phyloP scores from a whole-genome alignment of 2,329 filamentous ascomycete species.

The Penicillium sclerotiorum region DNA sequence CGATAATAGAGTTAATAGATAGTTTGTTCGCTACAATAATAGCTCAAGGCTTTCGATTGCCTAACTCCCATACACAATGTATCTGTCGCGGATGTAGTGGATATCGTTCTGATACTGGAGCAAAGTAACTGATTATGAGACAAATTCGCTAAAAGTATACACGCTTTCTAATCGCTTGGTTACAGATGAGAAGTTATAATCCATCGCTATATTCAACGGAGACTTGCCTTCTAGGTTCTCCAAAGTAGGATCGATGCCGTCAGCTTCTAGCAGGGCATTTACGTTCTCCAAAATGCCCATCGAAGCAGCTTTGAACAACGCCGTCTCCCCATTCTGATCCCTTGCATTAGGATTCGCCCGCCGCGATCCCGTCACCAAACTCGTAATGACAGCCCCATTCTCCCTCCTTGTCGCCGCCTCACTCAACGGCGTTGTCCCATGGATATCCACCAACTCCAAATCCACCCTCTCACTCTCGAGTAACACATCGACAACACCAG shows the following conservation, averaged over 20 bases:
- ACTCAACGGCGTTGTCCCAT: constrained; percentile 22
- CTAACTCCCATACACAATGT: too few species aligned
- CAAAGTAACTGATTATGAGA: too few species aligned
- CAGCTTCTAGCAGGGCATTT: constrained; percentile 12
- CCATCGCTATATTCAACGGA: constrained; percentile 6
- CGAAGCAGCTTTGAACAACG: constrained; percentile 20
- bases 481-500: constrained; percentile 17
- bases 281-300: constrained; percentile 18
- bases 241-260: constrained; percentile 15
- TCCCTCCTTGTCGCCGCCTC: constrained; percentile 13
- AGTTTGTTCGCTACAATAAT: constrained; percentile 6
- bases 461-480: constrained; percentile 17
- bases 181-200: not conserved
- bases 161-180: too few species aligned
- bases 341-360: constrained; percentile 19
- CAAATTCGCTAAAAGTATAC: too few species aligned
- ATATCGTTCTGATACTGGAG: too few species aligned
- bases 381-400: constrained; percentile 10
- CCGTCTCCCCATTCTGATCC: constrained; percentile 20
- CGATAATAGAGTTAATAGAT: not conserved
- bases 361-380: constrained; percentile 10
- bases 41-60: too few species aligned
- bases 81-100: too few species aligned
- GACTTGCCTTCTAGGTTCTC: constrained; percentile 7
- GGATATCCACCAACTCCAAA: constrained; percentile 19